Evolutionary conservation across 805 yeast species (phyloP).

Genomic region (Candida palmyrensis): DNA sequence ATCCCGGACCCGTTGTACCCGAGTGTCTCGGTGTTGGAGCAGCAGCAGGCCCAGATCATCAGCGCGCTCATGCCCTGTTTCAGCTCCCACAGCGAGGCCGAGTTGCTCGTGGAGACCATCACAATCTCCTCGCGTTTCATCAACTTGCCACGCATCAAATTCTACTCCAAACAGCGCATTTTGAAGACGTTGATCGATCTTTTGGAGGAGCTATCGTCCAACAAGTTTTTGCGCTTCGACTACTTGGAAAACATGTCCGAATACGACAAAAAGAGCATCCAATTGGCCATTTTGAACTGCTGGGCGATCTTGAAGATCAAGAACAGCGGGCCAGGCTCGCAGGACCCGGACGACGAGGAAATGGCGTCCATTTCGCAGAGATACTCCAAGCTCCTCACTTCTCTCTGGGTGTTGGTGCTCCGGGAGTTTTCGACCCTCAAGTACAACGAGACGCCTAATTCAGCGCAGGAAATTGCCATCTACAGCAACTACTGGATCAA

Average conservation of each 20-base stretch:
- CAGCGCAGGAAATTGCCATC: conserved; percentile 38
- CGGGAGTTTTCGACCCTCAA: conserved; percentile 69
- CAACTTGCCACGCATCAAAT: conserved; percentile 38
- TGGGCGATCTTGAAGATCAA: conserved; percentile 61
- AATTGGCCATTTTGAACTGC: conserved; percentile 57
- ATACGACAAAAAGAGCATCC: conserved; percentile 46
- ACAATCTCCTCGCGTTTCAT: conserved; percentile 74
- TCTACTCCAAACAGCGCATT: conserved; percentile 44
- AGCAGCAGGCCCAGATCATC: conserved; percentile 90
- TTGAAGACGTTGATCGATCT: conserved; percentile 61
- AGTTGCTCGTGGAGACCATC: conserved; percentile 71
- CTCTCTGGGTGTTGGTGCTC: conserved; percentile 75
- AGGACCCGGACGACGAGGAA: conserved; percentile 21
- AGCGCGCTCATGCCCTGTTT: conserved; percentile 89
- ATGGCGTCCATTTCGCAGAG: conserved; percentile 47
- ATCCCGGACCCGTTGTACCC: conserved; percentile 70
- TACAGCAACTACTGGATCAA: conserved; percentile 70
- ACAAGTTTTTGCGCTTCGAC: conserved; percentile 46
- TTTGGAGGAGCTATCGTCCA: conserved; percentile 52
- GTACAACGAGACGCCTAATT: conserved; percentile 40
- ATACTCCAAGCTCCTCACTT: conserved; percentile 55
- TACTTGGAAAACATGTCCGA: conserved; percentile 46
- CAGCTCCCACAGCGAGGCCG: conserved; percentile 63
- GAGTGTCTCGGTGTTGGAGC: conserved; percentile 69
- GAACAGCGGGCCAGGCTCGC: conserved; percentile 14